Evolutionary conservation across 768 basidiomycete genomes (phyloP).

Genomic region (Leccinellum rugosiceps): DNA sequence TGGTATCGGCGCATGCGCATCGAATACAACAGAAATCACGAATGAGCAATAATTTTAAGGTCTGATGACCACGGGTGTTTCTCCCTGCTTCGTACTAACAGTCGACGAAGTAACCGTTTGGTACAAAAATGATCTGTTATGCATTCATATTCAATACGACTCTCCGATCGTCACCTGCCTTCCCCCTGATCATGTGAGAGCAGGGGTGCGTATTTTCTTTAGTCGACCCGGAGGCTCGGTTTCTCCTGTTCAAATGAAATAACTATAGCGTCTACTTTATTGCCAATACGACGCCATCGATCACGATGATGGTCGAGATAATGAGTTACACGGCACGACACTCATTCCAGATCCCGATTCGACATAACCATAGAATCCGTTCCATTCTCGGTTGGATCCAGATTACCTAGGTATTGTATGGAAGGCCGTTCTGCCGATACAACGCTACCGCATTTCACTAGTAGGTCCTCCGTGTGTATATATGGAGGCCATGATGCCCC

Average conservation of each 20-base stretch:
- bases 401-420: not conserved
- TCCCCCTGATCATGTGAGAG: not conserved
- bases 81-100: too few relatives aligned
- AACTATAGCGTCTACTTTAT: not conserved
- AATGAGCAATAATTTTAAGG: not conserved
- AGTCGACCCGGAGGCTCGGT: not conserved
- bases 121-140: too few relatives aligned
- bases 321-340: not conserved
- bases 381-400: not conserved
- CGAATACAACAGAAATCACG: too few relatives aligned
- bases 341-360: not conserved
- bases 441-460: not conserved
- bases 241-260: not conserved
- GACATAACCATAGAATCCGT: not conserved
- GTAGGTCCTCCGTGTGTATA: not conserved
- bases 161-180: too few relatives aligned
- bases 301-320: not conserved
- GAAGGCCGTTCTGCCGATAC: not conserved
- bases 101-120: too few relatives aligned
- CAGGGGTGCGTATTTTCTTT: not conserved
- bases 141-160: too few relatives aligned
- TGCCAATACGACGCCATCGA: not conserved
- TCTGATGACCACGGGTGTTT: not conserved
- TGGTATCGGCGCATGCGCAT: too few relatives aligned
- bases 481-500: not conserved